Evolutionary conservation across 306 rosid species (phyloP).

Genomic region (Mimosa bimucronata): DNA sequence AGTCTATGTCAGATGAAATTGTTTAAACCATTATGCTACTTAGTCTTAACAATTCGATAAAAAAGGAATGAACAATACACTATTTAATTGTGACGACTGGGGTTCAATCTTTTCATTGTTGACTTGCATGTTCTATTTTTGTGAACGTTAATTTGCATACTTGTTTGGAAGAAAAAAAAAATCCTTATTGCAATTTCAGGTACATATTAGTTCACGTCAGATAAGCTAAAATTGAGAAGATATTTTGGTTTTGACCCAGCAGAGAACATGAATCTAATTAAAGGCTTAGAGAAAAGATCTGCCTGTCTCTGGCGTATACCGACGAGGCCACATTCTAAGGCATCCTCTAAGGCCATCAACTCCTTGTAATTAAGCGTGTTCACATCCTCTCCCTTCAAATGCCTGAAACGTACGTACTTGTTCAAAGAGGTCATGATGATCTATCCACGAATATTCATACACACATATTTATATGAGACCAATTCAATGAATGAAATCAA

Average conservation of each 20-base stretch:
- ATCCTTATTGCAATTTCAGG: background rate
- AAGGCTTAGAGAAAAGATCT: background rate
- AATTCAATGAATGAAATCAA: background rate
- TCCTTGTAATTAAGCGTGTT: conserved; percentile 52
- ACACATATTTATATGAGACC: background rate
- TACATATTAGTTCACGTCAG: background rate
- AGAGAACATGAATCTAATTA: background rate
- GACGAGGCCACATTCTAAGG: conserved; percentile 58
- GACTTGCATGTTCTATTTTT: no score
- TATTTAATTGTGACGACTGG: background rate
- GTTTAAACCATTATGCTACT: background rate
- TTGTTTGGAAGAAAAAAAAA: background rate
- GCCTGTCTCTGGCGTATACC: conserved; percentile 50
- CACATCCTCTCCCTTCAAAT: conserved; percentile 69
- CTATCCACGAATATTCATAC: no score
- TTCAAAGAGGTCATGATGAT: background rate
- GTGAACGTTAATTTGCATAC: background rate
- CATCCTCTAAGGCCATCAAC: conserved; percentile 49
- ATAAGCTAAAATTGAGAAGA: background rate
- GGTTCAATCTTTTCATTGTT: background rate
- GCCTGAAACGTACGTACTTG: conserved; percentile 46
- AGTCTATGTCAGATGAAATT: conserved; percentile 8
- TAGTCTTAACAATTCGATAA: background rate
- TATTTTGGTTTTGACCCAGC: background rate
- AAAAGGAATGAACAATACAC: background rate